Conservation (phyloP, 371 early-diverging fungal genomes). For the Mortierella sp. region DNA sequence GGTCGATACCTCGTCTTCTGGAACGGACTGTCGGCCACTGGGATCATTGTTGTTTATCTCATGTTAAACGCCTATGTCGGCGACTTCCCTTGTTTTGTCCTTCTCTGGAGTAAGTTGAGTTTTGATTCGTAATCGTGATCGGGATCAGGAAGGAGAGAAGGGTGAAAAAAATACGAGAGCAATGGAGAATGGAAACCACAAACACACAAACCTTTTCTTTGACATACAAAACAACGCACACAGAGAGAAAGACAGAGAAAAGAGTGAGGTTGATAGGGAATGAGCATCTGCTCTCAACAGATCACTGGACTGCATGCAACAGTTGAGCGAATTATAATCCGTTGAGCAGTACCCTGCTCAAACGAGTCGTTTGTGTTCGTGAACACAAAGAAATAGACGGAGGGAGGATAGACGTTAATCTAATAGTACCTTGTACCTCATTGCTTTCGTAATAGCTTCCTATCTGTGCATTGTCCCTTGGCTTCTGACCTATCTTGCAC, state of each 20-base stretch:
- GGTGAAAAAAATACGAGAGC: background rate
- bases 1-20: conserved; percentile 51
- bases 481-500: conserved; percentile 50
- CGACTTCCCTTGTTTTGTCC: conserved; percentile 43
- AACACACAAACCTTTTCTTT: too few relatives aligned
- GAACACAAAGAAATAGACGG: background rate
- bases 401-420: background rate
- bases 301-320: background rate
- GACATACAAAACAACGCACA: too few relatives aligned
- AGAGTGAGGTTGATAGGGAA: background rate
- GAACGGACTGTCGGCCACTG: conserved; percentile 49
- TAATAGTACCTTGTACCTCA: conserved; percentile 3
- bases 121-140: background rate
- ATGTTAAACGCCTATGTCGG: conserved; percentile 50
- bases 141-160: background rate
- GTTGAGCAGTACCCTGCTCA: conserved; percentile 2
- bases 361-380: background rate
- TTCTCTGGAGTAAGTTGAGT: conserved; percentile 43
- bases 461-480: conserved; percentile 48
- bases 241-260: background rate
- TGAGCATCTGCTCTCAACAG: too few relatives aligned
- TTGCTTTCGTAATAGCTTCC: conserved; percentile 23
- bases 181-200: background rate
- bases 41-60: conserved; percentile 37
- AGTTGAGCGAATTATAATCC: background rate